Evolutionary conservation across 805 yeast species (phyloP), one percentile per base, ranked within the genome.

Genomic region (Isabelozyma heimii): DNA sequence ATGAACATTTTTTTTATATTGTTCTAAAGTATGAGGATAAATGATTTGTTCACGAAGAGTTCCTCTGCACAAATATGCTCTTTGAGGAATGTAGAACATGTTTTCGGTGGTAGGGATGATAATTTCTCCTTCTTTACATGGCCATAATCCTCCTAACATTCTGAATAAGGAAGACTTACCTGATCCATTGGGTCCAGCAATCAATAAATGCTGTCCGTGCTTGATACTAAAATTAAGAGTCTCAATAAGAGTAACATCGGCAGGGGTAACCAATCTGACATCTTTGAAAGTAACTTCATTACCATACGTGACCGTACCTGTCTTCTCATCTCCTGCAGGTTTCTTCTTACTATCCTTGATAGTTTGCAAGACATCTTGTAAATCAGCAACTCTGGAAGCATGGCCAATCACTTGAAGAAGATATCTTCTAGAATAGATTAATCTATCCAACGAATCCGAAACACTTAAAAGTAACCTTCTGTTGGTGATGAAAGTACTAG

Each of bases 131-230:
- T 70, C 66, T 42, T 78, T 73, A 16, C 91, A 84, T 2, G 94
- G 96, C 98, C 98, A 91, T 55, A 91, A 75, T 0, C 97, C 97
- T 47, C 97, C 97, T 43, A 91, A 77, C 59, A 91, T 81, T 62
- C 98, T 80, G 66, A 91, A 91, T 49, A 91, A 72, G 0, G 97
- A 91, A 0, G 97, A 91, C 69, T 91, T 91, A 26, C 98, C 98
- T 53, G 96, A 88, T 1, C 98, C 98, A 62, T 91, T 91, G 12
- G 97, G 97, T 0, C 98, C 98, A 8, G 92, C 91, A 62, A 91
- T 91, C 46, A 91, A 75, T 45, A 91, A 73, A 66, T 91, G 94
- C 45, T 91, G 85, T 35, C 97, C 97, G 33, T 82, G 86, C 52
- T 85, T 80, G 47, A 91, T 80, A 45, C 84, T 78, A 65, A 91